Evolutionary conservation across 2,329 filamentous ascomycete species (phyloP).

Genomic region (Nannizzia gypsea): DNA sequence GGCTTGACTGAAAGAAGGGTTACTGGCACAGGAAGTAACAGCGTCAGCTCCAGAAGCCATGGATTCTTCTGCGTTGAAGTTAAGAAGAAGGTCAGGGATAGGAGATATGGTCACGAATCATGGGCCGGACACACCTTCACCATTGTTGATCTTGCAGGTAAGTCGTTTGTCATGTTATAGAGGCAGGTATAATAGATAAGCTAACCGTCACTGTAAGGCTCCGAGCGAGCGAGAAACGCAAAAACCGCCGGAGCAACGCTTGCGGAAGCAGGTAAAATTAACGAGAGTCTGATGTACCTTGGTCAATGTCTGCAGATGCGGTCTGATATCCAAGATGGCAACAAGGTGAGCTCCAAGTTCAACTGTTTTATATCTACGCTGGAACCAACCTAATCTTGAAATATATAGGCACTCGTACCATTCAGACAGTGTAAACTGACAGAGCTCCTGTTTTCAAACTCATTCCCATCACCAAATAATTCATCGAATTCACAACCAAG

Average conservation of each 20-base stretch:
- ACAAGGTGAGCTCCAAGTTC: slow-evolving; percentile 51
- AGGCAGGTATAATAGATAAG: background rate
- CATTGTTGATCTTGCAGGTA: slow-evolving; percentile 79
- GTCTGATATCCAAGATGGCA: slow-evolving; percentile 60
- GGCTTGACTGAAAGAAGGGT: slow-evolving; percentile 78
- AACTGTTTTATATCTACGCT: background rate
- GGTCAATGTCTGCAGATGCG: slow-evolving; percentile 96
- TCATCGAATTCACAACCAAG: slow-evolving; percentile 30
- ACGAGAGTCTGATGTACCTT: slow-evolving; percentile 95
- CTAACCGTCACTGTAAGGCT: slow-evolving; percentile 38
- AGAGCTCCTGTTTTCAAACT: slow-evolving; percentile 78
- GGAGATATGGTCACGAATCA: slow-evolving; percentile 41
- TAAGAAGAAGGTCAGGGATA: slow-evolving; percentile 56
- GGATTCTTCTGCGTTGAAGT: slow-evolving; percentile 95
- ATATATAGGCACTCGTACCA: slow-evolving; percentile 53
- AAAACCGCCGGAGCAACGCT: slow-evolving; percentile 89
- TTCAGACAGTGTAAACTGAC: slow-evolving; percentile 79
- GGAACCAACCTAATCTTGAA: background rate
- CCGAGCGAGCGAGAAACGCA: slow-evolving; percentile 81
- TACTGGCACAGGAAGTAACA: slow-evolving; percentile 85
- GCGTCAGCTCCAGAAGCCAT: slow-evolving; percentile 80
- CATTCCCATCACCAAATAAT: slow-evolving; percentile 53
- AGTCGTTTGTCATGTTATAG: slow-evolving; percentile 13
- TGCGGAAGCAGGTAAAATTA: slow-evolving; percentile 94
- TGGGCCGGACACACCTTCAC: slow-evolving; percentile 75